Base-by-base conservation (phyloP, 495 filamentous ascomycete species). In the Hyaloscypha bicolor region DNA sequence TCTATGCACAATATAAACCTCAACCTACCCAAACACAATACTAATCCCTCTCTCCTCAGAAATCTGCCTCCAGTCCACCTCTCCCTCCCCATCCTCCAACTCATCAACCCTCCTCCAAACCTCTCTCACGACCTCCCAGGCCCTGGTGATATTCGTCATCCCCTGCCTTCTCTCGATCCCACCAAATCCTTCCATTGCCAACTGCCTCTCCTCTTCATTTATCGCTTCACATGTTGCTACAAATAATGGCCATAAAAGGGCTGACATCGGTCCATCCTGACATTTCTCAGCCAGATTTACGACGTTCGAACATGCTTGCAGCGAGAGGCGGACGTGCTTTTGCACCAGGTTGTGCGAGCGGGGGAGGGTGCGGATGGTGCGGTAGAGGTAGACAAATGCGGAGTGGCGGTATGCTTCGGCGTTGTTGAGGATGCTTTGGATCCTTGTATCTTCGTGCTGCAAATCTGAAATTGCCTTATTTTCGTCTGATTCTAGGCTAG, bases 331-430 rank as follows among this genome's bases (percentile, higher is more conserved):
- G 0, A 80, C 71, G 56, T 87, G 84, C 35, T 74, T 76, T 66
- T 88, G 85, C 16, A 88, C 83, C 14, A 77, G 71, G 12, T 76
- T 60, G 59, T 84, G 79, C 4, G 70, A 71, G 39, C 84, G 78
- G 21, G 81, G 70, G 53, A 76, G 77, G 12, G 73, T 72, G 64
- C 82, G 79, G 30, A 88, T 80, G 25, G 80, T 83, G 58, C 86
- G 83, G 70, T 88, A 86, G 30, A 89, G 80, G 68, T 87, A 87
- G 4, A 88, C 84, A 63, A 86, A 83, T 6, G 84, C 83, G 19
- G 83, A 84, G 66, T 88, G 85, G 14, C 85, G 84, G 69, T 88
- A 88, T 9, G 87, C 86, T 59, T 88, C 78, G 14, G 87, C 84
- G 67, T 88, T 88, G 74, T 87, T 82, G 9, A 86, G 69, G 61